phyloP scores from a whole-genome alignment of 805 yeast species.

The Grigorovia yakushimaensis region DNA sequence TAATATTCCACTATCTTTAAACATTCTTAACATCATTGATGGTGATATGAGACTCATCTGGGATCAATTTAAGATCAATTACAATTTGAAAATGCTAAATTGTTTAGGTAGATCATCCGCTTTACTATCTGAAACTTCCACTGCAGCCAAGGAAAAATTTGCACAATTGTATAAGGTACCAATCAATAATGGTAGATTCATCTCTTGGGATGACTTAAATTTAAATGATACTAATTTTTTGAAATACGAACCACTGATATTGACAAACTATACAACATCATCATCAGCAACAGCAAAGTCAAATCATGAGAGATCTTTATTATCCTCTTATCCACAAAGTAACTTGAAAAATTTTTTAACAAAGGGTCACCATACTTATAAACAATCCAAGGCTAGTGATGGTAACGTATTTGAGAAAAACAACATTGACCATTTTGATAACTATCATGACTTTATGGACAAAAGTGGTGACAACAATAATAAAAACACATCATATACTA shows the following conservation, averaged over 20 bases:
- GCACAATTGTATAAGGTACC: conserved; percentile 60
- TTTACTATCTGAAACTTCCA: conserved; percentile 59
- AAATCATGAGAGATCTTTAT: neutral
- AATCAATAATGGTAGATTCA: conserved; percentile 7
- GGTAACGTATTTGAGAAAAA: neutral
- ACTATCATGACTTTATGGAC: neutral
- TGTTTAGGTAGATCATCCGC: conserved; percentile 84
- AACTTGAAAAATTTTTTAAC: neutral
- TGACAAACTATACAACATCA: neutral
- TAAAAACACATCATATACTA: no score
- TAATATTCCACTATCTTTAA: conserved; percentile 63
- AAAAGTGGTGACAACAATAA: neutral
- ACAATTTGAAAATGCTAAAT: conserved; percentile 62
- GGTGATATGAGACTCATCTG: conserved; percentile 47
- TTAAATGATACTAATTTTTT: neutral
- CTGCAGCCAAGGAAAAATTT: conserved; percentile 76
- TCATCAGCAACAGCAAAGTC: no score
- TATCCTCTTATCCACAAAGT: neutral
- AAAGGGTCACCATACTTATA: neutral
- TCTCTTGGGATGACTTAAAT: neutral
- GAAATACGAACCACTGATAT: neutral
- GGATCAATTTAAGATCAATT: conserved; percentile 57
- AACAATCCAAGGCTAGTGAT: neutral
- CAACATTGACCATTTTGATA: neutral
- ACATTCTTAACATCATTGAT: conserved; percentile 57